Evolutionary conservation across 1,284 basidiomycete genomes (phyloP), one percentile per base, ranked within the genome.

Genomic region (Vanrija pseudolonga): DNA sequence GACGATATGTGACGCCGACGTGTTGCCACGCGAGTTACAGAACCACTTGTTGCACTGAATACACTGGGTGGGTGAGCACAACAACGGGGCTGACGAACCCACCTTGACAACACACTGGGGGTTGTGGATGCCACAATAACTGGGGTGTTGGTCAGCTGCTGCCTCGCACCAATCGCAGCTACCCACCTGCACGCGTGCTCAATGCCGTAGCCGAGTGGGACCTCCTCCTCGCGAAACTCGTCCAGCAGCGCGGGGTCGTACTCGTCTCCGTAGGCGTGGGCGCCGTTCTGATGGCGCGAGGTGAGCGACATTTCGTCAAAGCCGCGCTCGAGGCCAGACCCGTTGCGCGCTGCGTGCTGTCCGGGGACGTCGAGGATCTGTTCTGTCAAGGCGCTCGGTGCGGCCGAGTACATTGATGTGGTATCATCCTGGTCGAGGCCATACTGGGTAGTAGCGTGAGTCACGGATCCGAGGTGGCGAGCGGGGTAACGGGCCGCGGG

Each of bases 121-220:
- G 52, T 91, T 95, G 76, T 98, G 94, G 49, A 98, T 96, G n/a
- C 95, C 95, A 69, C 95, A 99, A 73, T 99, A 98, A 71, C 92
- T 95, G 42, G 32, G 3, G 4, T n/a, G 19, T n/a, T 38, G 2
- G 55, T 37, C n/a, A 52, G 45, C 32, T 41, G 9, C 23, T 12
- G 24, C 22, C 36, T 8, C 17, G 11, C 40, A 39, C 3, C 26
- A 26, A 3, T 3, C 9, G 36, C 26, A 18, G 4, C 8, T 18
- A 56, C 86, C 67, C 59, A 92, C 91, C 89, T 92, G 88, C 93
- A 96, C 11, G 93, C 93, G 76, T 96, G 92, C 37, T 95, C 90
- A 20, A 93, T 81, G 37, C 85, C 84, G 28, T 85, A 81, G 62
- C 92, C 90, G 58, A 93, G 89, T 9, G 71, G 57, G 71, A 89